These are phyloP conservation scores for Penicillium sp. DNA, from an alignment of 2,329 filamentous ascomycete species.

Conservation along the genomic window DNA sequence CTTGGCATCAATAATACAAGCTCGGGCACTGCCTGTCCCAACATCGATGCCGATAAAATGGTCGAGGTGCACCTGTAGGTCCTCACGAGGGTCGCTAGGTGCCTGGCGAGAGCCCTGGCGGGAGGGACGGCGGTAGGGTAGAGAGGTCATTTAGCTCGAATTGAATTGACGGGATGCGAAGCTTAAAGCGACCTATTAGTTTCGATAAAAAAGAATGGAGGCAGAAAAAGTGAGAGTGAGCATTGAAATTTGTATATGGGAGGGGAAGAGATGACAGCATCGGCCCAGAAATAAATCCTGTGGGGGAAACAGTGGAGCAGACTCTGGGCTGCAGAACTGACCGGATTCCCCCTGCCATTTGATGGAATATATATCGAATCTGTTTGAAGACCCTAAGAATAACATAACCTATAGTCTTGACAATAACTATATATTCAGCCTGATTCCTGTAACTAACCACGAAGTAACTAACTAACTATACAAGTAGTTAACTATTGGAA, in stretches of 20 bases:
- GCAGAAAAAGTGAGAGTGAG: neutral
- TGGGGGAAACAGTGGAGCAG: conserved; percentile 3
- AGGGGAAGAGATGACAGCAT: conserved; percentile 1
- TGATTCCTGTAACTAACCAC: no score
- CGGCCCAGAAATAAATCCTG: neutral
- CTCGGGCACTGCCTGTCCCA: conserved; percentile 88
- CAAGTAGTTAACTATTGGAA: no score
- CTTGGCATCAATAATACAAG: conserved; percentile 87
- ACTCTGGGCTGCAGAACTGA: neutral
- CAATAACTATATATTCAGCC: neutral
- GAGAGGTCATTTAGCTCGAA: conserved; percentile 26
- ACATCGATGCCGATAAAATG: conserved; percentile 87
- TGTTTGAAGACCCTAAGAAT: neutral
- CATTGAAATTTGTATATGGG: neutral
- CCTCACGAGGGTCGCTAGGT: conserved; percentile 50
- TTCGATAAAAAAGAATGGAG: neutral
- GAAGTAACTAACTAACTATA: no score
- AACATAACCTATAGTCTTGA: neutral
- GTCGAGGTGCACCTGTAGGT: conserved; percentile 53
- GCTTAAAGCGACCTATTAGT: neutral
- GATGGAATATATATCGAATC: neutral
- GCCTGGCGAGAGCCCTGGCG: conserved; percentile 36
- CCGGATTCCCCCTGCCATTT: neutral
- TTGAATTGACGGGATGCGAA: neutral
- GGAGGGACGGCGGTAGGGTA: conserved; percentile 33